These are phyloP conservation scores for Chondrostereum purpureum DNA, from an alignment of 1,284 basidiomycete species.

Conservation along the genomic window DNA sequence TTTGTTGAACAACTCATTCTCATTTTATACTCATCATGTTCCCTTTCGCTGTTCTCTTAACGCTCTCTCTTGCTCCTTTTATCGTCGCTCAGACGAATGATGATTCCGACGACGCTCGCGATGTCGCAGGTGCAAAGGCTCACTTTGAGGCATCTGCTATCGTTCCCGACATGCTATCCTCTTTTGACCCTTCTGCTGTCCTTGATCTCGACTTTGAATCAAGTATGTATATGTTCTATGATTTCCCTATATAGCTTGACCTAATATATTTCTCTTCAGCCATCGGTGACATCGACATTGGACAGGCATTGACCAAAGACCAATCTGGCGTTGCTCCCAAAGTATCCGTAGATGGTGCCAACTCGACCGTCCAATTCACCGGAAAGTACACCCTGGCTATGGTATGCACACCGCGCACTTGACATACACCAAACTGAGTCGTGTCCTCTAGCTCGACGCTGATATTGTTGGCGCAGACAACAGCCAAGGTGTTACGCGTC, in stretches of 20 bases:
- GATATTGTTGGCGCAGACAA: slow-evolving; percentile 52
- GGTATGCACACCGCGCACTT: no score
- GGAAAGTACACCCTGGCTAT: slow-evolving; percentile 62
- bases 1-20: no score
- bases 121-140: slow-evolving; percentile 50
- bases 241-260: background rate
- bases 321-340: slow-evolving; percentile 47
- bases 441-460: slow-evolving; percentile 37
- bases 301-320: slow-evolving; percentile 49
- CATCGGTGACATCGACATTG: slow-evolving; percentile 44
- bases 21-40: no score
- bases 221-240: slow-evolving; percentile 4
- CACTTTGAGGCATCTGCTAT: slow-evolving; percentile 54
- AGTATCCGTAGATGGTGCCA: slow-evolving; percentile 41
- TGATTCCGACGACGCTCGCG: slow-evolving; percentile 28
- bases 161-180: slow-evolving; percentile 49
- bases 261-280: slow-evolving; percentile 18
- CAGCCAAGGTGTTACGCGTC: slow-evolving; percentile 53
- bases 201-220: slow-evolving; percentile 46
- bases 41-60: slow-evolving; percentile 25
- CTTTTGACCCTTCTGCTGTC: slow-evolving; percentile 51
- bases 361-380: slow-evolving; percentile 34
- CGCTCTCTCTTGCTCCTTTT: slow-evolving; percentile 33
- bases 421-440: no score
- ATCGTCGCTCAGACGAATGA: slow-evolving; percentile 35